phyloP scores from a whole-genome alignment of 345 rosid genomes.

The Combretum micranthum region DNA sequence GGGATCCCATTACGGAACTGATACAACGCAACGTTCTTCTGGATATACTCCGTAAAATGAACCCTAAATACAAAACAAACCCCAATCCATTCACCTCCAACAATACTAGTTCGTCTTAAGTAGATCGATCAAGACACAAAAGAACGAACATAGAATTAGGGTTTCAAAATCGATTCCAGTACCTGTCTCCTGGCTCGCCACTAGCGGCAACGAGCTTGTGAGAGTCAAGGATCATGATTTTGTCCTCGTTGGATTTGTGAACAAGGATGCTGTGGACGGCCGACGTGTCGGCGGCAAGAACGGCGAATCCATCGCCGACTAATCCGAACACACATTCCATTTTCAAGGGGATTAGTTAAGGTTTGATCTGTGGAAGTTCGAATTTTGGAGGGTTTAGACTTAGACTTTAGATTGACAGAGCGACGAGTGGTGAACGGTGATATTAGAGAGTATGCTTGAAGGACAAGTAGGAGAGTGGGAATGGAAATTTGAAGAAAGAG shows the following conservation, averaged over 20 bases:
- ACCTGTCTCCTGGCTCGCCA: constrained; percentile 97
- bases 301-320: constrained; percentile 79
- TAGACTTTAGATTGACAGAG: no score
- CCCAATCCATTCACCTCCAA: background rate
- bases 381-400: background rate
- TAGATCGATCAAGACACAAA: background rate
- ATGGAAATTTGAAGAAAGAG: background rate
- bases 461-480: constrained; percentile 19
- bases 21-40: constrained; percentile 90
- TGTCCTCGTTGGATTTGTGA: constrained; percentile 93
- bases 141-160: background rate
- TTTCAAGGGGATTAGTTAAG: background rate
- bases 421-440: background rate
- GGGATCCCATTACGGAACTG: constrained; percentile 94
- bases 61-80: constrained; percentile 36
- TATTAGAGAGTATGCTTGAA: constrained; percentile 16
- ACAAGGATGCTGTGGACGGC: constrained; percentile 88
- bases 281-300: constrained; percentile 81
- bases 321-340: constrained; percentile 98
- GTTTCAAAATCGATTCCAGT: background rate
- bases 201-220: constrained; percentile 96
- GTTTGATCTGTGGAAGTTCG: background rate
- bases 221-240: constrained; percentile 91
- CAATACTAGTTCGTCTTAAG: background rate
- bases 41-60: constrained; percentile 93